Percentiles rank a stretch among this genome's conserved stretches.
phyloP scores from a whole-genome alignment of 2,329 filamentous ascomycete genomes.

The Xylariaceae sp. region DNA sequence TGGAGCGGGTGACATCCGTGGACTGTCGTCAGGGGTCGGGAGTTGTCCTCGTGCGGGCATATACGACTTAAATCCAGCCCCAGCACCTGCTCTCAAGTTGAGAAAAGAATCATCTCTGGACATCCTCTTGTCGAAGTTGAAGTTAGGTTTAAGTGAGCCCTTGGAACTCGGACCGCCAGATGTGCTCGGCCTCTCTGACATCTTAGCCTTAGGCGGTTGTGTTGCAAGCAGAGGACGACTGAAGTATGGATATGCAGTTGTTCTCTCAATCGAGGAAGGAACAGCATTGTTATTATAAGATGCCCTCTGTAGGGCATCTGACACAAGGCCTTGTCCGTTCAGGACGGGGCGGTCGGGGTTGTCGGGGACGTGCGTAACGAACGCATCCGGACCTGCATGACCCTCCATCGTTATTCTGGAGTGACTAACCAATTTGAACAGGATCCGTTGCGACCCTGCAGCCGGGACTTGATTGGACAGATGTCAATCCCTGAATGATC shows the following conservation, averaged over 20 bases:
- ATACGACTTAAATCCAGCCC: conserved; percentile 42
- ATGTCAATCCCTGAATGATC: conserved; percentile 21
- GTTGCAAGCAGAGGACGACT: conserved; percentile 31
- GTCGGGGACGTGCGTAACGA: conserved; percentile 35
- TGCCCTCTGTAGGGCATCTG: conserved; percentile 34
- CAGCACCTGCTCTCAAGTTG: conserved; percentile 35
- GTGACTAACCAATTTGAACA: conserved; percentile 31
- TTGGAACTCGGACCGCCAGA: conserved; percentile 41
- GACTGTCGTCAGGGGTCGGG: conserved; percentile 48
- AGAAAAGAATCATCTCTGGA: conserved; percentile 50
- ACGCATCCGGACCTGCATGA: conserved; percentile 32
- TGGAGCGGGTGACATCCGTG: conserved; percentile 36
- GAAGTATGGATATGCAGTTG: conserved; percentile 28
- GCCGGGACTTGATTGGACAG: conserved; percentile 13
- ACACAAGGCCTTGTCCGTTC: conserved; percentile 33
- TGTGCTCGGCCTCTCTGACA: conserved; percentile 46
- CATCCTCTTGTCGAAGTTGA: conserved; percentile 45
- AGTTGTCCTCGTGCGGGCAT: conserved; percentile 45
- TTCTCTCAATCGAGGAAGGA: conserved; percentile 21
- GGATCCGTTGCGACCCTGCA: conserved; percentile 18
- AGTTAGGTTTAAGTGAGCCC: conserved; percentile 32
- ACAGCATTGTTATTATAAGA: conserved; percentile 33
- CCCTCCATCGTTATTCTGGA: conserved; percentile 29
- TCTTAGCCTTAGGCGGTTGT: conserved; percentile 29
- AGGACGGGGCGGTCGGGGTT: conserved; percentile 33